phyloP scores from a whole-genome alignment of 352 stramenopile genomes.

The Phytophthora foliorum region DNA sequence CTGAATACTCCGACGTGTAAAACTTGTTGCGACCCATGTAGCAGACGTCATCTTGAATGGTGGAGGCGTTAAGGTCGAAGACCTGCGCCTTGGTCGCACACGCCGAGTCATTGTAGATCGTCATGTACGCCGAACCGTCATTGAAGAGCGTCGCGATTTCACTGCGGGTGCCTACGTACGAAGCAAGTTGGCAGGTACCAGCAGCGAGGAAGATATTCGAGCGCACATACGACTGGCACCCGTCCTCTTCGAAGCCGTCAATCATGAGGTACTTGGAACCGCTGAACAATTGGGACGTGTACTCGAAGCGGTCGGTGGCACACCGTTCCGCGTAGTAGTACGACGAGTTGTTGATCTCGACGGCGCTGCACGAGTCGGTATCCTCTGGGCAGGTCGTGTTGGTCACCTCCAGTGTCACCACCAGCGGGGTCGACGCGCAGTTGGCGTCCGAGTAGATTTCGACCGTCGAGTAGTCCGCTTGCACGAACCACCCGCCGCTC shows the following conservation, averaged over 20 bases:
- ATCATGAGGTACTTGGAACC: conserved; percentile 52
- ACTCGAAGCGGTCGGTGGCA: conserved; percentile 41
- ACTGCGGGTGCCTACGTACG: conserved; percentile 43
- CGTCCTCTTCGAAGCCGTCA: conserved; percentile 38
- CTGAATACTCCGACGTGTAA: conserved; percentile 41
- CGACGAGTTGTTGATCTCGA: conserved; percentile 43
- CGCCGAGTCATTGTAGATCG: conserved; percentile 51
- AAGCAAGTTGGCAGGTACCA: conserved; percentile 46
- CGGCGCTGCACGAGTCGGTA: conserved; percentile 35
- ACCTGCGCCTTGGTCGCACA: conserved; percentile 37
- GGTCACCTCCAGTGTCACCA: conserved; percentile 38
- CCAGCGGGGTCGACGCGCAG: conserved; percentile 41
- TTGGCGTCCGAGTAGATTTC: conserved; percentile 51
- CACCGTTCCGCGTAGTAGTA: conserved; percentile 51
- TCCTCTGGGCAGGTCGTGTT: conserved; percentile 25
- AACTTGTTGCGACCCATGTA: conserved; percentile 49
- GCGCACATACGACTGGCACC: conserved; percentile 32
- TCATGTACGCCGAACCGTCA: conserved; percentile 50
- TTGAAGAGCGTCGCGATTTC: conserved; percentile 46
- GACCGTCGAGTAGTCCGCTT: conserved; percentile 38
- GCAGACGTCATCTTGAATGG: conserved; percentile 34
- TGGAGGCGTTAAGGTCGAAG: conserved; percentile 39
- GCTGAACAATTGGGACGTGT: conserved; percentile 42
- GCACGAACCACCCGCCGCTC: conserved; percentile 18
- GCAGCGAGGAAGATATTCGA: conserved; percentile 48